These are phyloP conservation scores for Carallia brachiata DNA, from an alignment of 345 rosid genomes.

Conservation along the genomic window DNA sequence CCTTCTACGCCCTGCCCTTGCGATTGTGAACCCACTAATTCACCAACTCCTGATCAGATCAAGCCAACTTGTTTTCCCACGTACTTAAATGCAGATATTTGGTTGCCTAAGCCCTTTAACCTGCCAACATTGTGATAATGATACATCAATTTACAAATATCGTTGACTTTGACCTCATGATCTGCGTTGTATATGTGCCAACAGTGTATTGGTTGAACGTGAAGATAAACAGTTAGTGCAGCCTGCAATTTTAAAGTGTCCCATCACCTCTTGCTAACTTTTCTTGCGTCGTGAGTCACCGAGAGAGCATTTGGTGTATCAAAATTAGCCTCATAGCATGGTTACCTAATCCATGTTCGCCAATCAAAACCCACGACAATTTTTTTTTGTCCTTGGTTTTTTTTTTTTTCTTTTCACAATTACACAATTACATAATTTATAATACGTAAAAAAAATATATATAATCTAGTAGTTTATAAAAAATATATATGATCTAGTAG, in stretches of 20 bases:
- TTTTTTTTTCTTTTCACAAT: too few species aligned
- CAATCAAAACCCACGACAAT: too few species aligned
- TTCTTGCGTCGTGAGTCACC: too few species aligned
- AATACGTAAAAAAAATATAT: too few species aligned
- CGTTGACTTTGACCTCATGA: not conserved
- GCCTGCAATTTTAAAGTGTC: not conserved
- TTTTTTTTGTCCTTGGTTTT: too few species aligned
- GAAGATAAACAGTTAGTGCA: not conserved
- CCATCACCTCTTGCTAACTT: too few species aligned
- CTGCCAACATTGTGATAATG: constrained; percentile 9
- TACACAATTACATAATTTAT: too few species aligned
- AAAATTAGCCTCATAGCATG: too few species aligned
- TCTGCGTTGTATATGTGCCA: not conserved
- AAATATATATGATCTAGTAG: too few species aligned
- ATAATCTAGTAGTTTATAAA: too few species aligned
- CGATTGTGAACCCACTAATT: not conserved
- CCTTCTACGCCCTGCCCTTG: not conserved
- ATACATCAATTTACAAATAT: not conserved
- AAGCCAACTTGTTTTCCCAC: constrained; percentile 10
- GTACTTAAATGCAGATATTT: not conserved
- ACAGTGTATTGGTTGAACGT: not conserved
- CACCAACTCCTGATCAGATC: constrained; percentile 10
- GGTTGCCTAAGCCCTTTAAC: constrained; percentile 22
- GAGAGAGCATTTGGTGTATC: too few species aligned
- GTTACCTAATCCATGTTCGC: too few species aligned